Conservation (phyloP, 345 rosid genomes). For the Turnera subulata region DNA sequence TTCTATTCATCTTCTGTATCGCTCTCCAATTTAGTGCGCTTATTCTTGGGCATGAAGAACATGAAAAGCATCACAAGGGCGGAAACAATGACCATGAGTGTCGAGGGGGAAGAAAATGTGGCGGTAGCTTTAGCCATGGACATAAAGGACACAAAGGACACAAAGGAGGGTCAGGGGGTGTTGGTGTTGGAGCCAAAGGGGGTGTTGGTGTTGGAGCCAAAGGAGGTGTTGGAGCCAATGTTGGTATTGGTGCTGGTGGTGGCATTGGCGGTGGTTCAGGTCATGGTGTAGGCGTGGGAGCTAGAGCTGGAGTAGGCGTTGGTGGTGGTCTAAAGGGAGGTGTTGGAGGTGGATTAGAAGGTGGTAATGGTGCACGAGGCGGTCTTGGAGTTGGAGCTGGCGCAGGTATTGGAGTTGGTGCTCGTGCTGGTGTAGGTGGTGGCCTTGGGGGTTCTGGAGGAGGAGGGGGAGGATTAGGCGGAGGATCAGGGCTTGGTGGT, state of each 20-base stretch:
- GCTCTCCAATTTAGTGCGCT: not conserved
- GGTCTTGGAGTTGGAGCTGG: constrained; percentile 55
- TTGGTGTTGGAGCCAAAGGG: not conserved
- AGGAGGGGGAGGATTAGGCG: constrained; percentile 36
- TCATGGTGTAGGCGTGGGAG: not conserved
- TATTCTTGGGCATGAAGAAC: not conserved
- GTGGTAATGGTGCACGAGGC: constrained; percentile 35
- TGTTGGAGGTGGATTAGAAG: constrained; percentile 25
- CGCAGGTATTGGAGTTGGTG: constrained; percentile 49
- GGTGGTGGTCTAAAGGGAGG: constrained; percentile 21
- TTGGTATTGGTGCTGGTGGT: not conserved
- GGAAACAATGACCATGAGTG: not conserved
- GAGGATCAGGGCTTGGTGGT: constrained; percentile 39
- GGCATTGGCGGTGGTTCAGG: not conserved
- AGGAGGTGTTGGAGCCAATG: not conserved
- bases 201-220: constrained; percentile 1
- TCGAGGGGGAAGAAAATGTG: not conserved
- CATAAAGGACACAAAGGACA: not conserved
- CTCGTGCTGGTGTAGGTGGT: constrained; percentile 21
- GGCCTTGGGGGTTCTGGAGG: constrained; percentile 24
- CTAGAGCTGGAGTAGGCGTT: constrained; percentile 13
- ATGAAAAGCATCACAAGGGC: not conserved
- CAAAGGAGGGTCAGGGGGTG: not conserved
- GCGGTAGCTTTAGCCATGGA: not conserved
- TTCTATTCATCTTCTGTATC: not conserved